A percentile compares a stretch with the other conserved stretches of the same genome.
Conservation (phyloP, 495 filamentous ascomycete species). For the Neurospora pannonica region DNA sequence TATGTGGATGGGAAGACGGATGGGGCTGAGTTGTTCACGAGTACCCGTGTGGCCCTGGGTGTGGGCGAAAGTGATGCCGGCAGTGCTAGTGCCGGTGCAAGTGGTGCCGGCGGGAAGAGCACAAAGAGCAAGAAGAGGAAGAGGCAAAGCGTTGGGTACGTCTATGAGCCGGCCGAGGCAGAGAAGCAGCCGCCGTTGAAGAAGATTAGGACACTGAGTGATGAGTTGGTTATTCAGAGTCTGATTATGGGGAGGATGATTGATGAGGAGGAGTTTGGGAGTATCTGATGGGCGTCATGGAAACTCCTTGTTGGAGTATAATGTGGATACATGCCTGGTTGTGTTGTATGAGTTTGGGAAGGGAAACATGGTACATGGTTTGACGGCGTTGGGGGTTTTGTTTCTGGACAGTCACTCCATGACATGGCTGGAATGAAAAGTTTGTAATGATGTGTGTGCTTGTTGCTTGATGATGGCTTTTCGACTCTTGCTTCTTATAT, state of each 20-base stretch:
- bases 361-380: neutral
- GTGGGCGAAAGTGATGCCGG: neutral
- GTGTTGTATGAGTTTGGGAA: neutral
- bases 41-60: neutral
- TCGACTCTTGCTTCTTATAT: too few species aligned
- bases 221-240: slow-evolving; percentile 89
- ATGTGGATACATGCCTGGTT: neutral
- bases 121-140: slow-evolving; percentile 32
- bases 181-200: slow-evolving; percentile 27
- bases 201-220: slow-evolving; percentile 54
- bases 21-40: slow-evolving; percentile 17
- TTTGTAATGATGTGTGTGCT: neutral
- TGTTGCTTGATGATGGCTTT: neutral
- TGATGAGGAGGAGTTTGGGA: slow-evolving; percentile 45
- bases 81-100: neutral
- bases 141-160: slow-evolving; percentile 23
- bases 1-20: slow-evolving; percentile 54
- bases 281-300: neutral
- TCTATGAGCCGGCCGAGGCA: slow-evolving; percentile 9
- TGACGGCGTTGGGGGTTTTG: neutral
- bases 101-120: neutral
- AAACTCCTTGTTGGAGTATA: neutral
- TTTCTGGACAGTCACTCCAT: neutral
- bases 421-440: neutral
- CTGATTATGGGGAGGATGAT: slow-evolving; percentile 75